Percentiles rank a stretch among this genome's conserved stretches.
phyloP scores from a whole-genome alignment of 2,329 filamentous ascomycete genomes.

The Monilinia laxa region DNA sequence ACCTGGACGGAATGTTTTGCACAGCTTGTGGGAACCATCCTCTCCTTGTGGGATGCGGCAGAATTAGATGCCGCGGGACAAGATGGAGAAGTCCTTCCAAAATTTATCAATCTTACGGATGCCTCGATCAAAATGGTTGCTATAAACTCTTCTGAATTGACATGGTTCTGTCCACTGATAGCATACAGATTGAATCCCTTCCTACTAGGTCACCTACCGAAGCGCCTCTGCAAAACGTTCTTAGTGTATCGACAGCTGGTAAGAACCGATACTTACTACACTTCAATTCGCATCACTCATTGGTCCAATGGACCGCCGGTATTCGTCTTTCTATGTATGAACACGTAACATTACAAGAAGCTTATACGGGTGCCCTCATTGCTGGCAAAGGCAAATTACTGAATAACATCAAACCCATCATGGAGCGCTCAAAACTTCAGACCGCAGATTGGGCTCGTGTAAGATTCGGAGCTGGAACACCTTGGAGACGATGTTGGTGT shows the following conservation, averaged over 20 bases:
- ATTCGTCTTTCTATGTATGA: constrained; percentile 95
- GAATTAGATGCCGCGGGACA: constrained; percentile 85
- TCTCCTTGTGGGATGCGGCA: constrained; percentile 93
- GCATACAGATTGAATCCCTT: constrained; percentile 74
- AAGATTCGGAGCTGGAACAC: constrained; percentile 90
- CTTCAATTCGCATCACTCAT: constrained; percentile 90
- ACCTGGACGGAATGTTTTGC: constrained; percentile 97
- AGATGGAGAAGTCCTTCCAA: constrained; percentile 80
- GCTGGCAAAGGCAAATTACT: constrained; percentile 87
- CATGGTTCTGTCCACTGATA: constrained; percentile 33
- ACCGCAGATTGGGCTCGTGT: constrained; percentile 94
- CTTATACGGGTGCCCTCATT: constrained; percentile 93
- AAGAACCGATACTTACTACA: constrained; percentile 94
- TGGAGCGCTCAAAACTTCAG: constrained; percentile 75
- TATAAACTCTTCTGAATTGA: constrained; percentile 27
- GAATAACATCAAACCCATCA: constrained; percentile 87
- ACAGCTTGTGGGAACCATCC: constrained; percentile 89
- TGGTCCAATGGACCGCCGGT: constrained; percentile 93
- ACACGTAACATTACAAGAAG: constrained; percentile 88
- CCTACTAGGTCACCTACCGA: constrained; percentile 76
- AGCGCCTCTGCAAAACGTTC: constrained; percentile 85
- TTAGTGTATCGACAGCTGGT: constrained; percentile 92
- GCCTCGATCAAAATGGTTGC: constrained; percentile 95
- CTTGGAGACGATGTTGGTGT: constrained; percentile 96
- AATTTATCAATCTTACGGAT: constrained; percentile 95